Conservation (phyloP, 306 rosid genomes). For the Oemleria cerasiformis region DNA sequence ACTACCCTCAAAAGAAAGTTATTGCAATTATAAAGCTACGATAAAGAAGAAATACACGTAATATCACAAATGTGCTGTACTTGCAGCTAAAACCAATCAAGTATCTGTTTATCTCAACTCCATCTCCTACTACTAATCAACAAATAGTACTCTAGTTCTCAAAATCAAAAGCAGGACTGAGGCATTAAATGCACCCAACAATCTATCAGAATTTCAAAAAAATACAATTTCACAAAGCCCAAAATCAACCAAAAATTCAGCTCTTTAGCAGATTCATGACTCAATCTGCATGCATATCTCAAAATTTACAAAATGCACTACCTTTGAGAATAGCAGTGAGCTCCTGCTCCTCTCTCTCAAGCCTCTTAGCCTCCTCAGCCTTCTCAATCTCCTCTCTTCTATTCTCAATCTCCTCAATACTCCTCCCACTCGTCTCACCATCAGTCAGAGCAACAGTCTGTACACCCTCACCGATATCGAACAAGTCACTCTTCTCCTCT, state of each 20-base stretch:
- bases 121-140: not conserved
- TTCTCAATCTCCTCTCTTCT: slow-evolving; percentile 18
- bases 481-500: slow-evolving; percentile 44
- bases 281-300: not conserved
- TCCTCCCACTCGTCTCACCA: slow-evolving; percentile 1
- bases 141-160: not conserved
- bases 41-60: not conserved
- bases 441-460: slow-evolving; percentile 15
- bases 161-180: not conserved
- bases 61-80: not conserved
- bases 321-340: slow-evolving; percentile 68
- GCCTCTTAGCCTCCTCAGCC: slow-evolving; percentile 37
- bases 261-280: not conserved
- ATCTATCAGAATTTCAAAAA: not conserved
- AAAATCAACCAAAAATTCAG: not conserved
- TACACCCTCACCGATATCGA: slow-evolving; percentile 35
- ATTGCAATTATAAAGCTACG: not conserved
- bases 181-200: not conserved
- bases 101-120: not conserved
- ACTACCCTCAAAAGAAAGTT: not conserved
- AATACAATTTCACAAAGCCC: not conserved
- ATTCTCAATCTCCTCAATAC: not conserved
- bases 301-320: slow-evolving; percentile 8
- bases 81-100: slow-evolving; percentile 1
- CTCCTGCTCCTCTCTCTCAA: slow-evolving; percentile 58